Evolutionary conservation across 257 asterid genomes (phyloP).

Genomic region (Primulina eburnea): DNA sequence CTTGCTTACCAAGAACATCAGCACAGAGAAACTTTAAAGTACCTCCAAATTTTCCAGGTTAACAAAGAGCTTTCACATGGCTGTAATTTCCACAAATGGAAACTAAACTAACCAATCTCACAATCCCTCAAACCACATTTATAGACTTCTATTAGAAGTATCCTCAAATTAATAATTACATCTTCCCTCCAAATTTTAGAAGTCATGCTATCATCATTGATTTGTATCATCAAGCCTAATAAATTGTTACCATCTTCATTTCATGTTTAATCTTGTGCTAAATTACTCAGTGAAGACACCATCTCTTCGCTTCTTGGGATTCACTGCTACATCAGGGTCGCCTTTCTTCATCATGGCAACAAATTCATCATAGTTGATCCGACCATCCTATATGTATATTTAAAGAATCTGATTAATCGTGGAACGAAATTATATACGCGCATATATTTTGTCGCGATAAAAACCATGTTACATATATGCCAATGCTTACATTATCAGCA

Average conservation of each 20-base stretch:
- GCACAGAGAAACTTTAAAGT: neutral
- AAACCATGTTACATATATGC: neutral
- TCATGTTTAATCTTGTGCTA: slow-evolving; percentile 18
- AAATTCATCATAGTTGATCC: slow-evolving; percentile 80
- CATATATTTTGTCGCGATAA: no score
- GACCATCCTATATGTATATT: slow-evolving; percentile 55
- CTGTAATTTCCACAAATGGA: slow-evolving; percentile 12
- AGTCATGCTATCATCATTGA: slow-evolving; percentile 14
- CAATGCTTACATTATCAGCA: slow-evolving; percentile 53
- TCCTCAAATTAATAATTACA: slow-evolving; percentile 1
- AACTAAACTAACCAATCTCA: slow-evolving; percentile 14
- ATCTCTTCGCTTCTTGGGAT: slow-evolving; percentile 66
- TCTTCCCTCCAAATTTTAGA: slow-evolving; percentile 20
- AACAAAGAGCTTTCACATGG: slow-evolving; percentile 16
- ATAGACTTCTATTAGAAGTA: slow-evolving; percentile 13
- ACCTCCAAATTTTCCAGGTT: slow-evolving; percentile 21
- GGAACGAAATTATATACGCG: no score
- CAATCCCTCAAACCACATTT: slow-evolving; percentile 15
- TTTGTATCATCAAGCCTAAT: neutral
- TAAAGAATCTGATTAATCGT: neutral
- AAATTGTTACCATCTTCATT: slow-evolving; percentile 11
- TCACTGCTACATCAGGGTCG: slow-evolving; percentile 54
- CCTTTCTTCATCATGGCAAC: slow-evolving; percentile 92
- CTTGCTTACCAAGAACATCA: no score
- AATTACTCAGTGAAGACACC: slow-evolving; percentile 36